Evolutionary conservation across 2,329 filamentous ascomycete genomes (phyloP), one percentile per base, ranked within the genome.

Genomic region (Aspergillus ochraceus): DNA sequence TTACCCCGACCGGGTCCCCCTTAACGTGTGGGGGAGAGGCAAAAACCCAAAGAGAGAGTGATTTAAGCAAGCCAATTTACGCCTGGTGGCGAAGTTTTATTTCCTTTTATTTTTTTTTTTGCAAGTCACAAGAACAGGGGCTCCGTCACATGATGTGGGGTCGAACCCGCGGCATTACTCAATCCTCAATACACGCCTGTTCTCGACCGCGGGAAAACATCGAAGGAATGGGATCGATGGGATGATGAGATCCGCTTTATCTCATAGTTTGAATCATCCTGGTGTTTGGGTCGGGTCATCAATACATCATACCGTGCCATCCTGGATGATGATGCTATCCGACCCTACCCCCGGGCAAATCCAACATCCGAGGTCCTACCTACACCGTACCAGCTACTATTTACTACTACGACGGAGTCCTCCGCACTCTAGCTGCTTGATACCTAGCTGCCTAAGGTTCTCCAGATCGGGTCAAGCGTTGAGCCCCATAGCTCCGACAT

Each of bases 141-240:
- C 26, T 29, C 39, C 55, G 59, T 68, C 66, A 68, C 66, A 68
- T 68, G 66, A 68, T 63, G 63, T 58, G 59, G 60, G 55, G 63
- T 62, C 56, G 56, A 59, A 42, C 36, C 63, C 59, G 58, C 60
- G 57, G 57, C 49, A 60, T 60, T 57, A 52, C 26, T 29, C 26
- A 11, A 14, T 57, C 49, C 6, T 9, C 26, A 11, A 14, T 36
- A 36, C 56, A 29, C 53, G 53, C 45, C 29, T 54, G 56, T 54
- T 52, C 19, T 11, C 55, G 39, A 32, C 14, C 49, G 29, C 32
- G 30, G 30, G 24, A n/a, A 32, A 58, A 12, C 20, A 30, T 36
- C n/a, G 20, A 19, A 22, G 47, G 46, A 39, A 49, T 47, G 49
- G 36, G 54, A 46, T 56, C 30, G 11, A 52, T 46, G 32, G 11